Percentiles rank a stretch among this genome's conserved stretches.
Evolutionary conservation across 2,329 filamentous ascomycete species (phyloP).

Genomic region (Corinectria fuckeliana): DNA sequence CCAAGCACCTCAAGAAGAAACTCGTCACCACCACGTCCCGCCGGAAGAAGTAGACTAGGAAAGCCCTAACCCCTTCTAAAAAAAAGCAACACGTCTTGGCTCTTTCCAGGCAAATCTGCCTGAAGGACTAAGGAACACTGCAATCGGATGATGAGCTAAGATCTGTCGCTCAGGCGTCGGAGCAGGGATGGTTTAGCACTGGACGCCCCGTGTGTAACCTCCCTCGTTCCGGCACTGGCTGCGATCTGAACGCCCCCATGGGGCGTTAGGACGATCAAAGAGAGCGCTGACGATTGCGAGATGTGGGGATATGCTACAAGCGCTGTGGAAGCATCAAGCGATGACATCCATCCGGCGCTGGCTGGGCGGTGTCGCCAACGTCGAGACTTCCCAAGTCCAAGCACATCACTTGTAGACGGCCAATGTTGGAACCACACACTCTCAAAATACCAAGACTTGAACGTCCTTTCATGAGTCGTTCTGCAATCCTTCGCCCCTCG

Average conservation of each 20-base stretch:
- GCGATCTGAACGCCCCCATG: constrained; percentile 47
- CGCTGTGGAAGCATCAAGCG: constrained; percentile 20
- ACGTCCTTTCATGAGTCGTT: constrained; percentile 6
- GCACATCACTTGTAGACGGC: constrained; percentile 5
- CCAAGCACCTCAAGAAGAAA: constrained; percentile 94
- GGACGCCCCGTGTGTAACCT: constrained; percentile 47
- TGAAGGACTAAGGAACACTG: constrained; percentile 15
- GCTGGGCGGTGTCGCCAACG: neutral
- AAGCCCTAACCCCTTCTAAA: neutral
- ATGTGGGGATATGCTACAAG: constrained; percentile 4
- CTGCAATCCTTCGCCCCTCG: constrained; percentile 2
- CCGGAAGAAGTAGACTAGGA: constrained; percentile 63
- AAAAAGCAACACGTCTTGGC: neutral
- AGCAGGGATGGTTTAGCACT: constrained; percentile 39
- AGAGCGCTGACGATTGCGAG: constrained; percentile 48
- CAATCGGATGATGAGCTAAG: constrained; percentile 58
- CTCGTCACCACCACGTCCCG: constrained; percentile 69
- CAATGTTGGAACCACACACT: constrained; percentile 5
- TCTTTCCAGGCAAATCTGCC: neutral
- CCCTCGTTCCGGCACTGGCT: constrained; percentile 38
- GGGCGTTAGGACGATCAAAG: constrained; percentile 62
- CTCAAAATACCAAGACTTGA: constrained; percentile 7
- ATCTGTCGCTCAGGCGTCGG: constrained; percentile 38
- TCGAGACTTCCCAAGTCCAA: neutral
- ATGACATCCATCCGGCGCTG: constrained; percentile 3